phyloP scores from a whole-genome alignment of 257 asterid genomes.

The Gentiana macrophylla region DNA sequence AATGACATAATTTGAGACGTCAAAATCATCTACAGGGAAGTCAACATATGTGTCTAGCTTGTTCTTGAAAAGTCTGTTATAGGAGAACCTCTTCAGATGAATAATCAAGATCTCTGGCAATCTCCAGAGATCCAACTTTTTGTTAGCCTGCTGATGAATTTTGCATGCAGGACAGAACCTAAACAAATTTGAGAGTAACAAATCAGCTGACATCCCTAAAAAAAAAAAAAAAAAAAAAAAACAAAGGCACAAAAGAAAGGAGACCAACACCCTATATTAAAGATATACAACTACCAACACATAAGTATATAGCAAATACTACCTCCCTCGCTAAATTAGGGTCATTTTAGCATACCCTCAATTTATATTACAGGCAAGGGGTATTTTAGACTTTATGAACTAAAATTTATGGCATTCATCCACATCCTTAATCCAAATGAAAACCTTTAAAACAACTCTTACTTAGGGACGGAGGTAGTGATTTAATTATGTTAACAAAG shows the following conservation, averaged over 20 bases:
- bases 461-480: neutral
- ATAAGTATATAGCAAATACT: too few relatives aligned
- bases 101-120: slow-evolving; percentile 63
- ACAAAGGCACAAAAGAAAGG: neutral
- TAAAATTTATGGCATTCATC: too few relatives aligned
- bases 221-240: neutral
- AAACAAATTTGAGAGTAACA: slow-evolving; percentile 11
- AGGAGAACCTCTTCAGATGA: slow-evolving; percentile 72
- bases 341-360: neutral
- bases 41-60: slow-evolving; percentile 65
- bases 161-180: slow-evolving; percentile 74
- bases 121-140: slow-evolving; percentile 77
- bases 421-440: too few relatives aligned
- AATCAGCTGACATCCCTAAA: neutral
- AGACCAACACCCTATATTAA: neutral
- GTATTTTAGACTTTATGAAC: too few relatives aligned
- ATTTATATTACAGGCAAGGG: neutral
- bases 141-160: slow-evolving; percentile 56
- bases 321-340: too few relatives aligned
- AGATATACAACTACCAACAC: neutral
- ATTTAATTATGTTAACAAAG: neutral
- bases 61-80: slow-evolving; percentile 31
- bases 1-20: slow-evolving; percentile 42
- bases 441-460: too few relatives aligned
- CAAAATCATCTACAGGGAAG: slow-evolving; percentile 54